Conservation (phyloP, 2,329 filamentous ascomycete species). For the Helotiales sp. region DNA sequence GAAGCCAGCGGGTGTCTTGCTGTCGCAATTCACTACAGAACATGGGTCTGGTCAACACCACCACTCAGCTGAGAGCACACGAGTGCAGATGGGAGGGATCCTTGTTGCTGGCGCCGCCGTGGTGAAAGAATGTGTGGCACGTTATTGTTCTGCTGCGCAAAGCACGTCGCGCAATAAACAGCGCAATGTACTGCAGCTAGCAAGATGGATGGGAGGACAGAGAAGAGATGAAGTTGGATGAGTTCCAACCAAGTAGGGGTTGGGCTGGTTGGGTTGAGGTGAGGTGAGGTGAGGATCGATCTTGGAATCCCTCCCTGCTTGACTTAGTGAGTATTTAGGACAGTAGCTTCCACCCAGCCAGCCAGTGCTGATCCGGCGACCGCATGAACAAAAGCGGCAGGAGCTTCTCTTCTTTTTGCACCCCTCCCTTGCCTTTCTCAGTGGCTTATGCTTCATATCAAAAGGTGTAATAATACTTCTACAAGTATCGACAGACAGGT, state of each 20-base stretch:
- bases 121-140: not conserved
- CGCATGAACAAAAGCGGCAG: conserved; percentile 10
- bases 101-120: conserved; percentile 1
- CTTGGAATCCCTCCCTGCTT: not conserved
- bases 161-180: not conserved
- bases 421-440: too few species aligned
- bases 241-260: not conserved
- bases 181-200: not conserved
- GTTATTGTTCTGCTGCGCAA: not conserved
- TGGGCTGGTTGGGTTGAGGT: not conserved
- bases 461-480: too few species aligned
- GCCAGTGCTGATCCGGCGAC: not conserved
- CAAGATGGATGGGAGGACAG: too few species aligned
- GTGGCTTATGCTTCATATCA: too few species aligned
- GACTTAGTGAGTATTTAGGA: not conserved
- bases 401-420: not conserved
- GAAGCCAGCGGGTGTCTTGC: conserved; percentile 29
- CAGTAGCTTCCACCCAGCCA: not conserved
- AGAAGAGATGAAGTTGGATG: not conserved
- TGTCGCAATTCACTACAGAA: conserved; percentile 21
- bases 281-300: not conserved
- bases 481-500: too few species aligned
- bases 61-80: conserved; percentile 19
- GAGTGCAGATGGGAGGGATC: conserved; percentile 9
- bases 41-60: conserved; percentile 16